phyloP scores from a whole-genome alignment of 768 basidiomycete species.

The Rhodosporidiobolus odoratus region DNA sequence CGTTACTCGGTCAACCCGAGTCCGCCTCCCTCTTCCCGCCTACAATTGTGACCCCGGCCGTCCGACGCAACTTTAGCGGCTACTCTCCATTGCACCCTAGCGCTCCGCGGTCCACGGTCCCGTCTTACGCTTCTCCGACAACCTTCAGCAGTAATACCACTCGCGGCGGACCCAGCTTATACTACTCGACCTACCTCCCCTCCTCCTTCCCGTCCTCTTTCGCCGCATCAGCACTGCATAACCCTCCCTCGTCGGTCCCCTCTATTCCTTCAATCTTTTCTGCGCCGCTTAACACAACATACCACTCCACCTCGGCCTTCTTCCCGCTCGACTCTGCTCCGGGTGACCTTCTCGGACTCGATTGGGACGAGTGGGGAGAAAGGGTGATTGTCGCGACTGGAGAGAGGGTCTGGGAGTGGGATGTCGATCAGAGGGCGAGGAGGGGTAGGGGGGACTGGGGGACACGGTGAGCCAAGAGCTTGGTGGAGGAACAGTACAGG shows the following conservation, averaged over 20 bases:
- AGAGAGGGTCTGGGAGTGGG: slow-evolving; percentile 32
- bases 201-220: neutral
- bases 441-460: slow-evolving; percentile 10
- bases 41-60: neutral
- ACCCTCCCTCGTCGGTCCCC: neutral
- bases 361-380: slow-evolving; percentile 33
- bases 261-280: neutral
- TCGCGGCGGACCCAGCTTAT: neutral
- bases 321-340: slow-evolving; percentile 28
- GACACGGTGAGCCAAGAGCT: neutral
- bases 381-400: slow-evolving; percentile 23
- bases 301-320: slow-evolving; percentile 4
- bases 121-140: neutral
- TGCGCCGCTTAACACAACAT: neutral
- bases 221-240: neutral
- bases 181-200: slow-evolving; percentile 6
- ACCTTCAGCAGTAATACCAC: neutral
- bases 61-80: slow-evolving; percentile 2
- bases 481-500: neutral
- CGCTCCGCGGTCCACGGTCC: neutral
- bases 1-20: too few species aligned
- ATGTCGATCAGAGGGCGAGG: slow-evolving; percentile 21
- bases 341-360: slow-evolving; percentile 27
- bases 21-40: neutral
- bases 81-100: neutral